A percentile compares a stretch with the other conserved stretches of the same genome.
phyloP scores from a whole-genome alignment of 768 basidiomycete genomes.

The Leccinellum albellum region DNA sequence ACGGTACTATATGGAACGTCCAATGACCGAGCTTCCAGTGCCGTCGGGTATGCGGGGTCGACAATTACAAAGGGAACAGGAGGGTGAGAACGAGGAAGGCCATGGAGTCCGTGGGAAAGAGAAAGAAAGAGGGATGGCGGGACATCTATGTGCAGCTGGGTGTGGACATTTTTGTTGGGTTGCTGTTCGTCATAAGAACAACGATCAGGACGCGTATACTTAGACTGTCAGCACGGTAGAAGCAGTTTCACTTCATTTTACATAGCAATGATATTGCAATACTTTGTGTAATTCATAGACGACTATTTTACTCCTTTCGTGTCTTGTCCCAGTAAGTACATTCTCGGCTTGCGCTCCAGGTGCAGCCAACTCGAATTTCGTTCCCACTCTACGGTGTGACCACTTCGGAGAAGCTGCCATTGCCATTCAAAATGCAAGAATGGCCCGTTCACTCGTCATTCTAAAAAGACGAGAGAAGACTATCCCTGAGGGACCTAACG shows the following conservation, averaged over 20 bases:
- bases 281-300: not conserved
- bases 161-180: constrained; percentile 85
- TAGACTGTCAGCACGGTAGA: not conserved
- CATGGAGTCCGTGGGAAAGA: not conserved
- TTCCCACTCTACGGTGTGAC: constrained; percentile 58
- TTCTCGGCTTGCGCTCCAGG: constrained; percentile 62
- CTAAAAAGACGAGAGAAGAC: constrained; percentile 45
- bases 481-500: constrained; percentile 38
- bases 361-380: constrained; percentile 59
- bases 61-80: constrained; percentile 16
- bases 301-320: constrained; percentile 49
- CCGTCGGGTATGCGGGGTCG: constrained; percentile 20
- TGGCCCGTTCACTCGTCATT: no score
- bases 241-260: no score
- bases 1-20: constrained; percentile 57
- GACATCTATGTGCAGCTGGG: constrained; percentile 72
- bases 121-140: constrained; percentile 27
- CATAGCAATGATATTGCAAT: not conserved
- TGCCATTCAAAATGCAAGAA: no score
- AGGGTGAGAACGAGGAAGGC: constrained; percentile 14
- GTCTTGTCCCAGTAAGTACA: no score
- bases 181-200: constrained; percentile 19
- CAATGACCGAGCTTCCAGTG: constrained; percentile 44
- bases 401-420: constrained; percentile 52
- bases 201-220: constrained; percentile 3